phyloP scores from a whole-genome alignment of 208 protist genomes.

The Zelonia costaricensis region DNA sequence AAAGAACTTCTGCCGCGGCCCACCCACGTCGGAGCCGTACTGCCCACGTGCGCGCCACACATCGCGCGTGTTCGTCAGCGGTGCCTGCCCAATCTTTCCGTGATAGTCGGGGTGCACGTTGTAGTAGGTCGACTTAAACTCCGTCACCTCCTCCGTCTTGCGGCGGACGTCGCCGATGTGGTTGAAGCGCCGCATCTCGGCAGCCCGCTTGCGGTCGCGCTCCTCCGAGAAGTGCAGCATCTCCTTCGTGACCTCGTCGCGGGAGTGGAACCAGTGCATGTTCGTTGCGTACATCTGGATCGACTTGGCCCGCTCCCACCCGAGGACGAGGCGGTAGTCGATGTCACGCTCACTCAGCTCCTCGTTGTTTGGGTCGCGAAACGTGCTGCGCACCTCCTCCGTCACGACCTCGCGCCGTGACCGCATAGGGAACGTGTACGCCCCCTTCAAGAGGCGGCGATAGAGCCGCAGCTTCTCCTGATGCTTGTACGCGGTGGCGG shows the following conservation, averaged over 20 bases:
- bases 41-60: conserved; percentile 86
- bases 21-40: conserved; percentile 86
- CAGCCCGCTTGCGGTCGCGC: conserved; percentile 53
- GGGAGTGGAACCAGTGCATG: conserved; percentile 92
- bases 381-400: conserved; percentile 75
- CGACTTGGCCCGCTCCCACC: conserved; percentile 72
- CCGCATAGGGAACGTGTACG: conserved; percentile 68
- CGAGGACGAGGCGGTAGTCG: conserved; percentile 82
- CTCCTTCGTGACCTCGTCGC: conserved; percentile 84
- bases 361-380: conserved; percentile 65
- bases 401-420: conserved; percentile 82
- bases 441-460: conserved; percentile 70
- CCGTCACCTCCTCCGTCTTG: conserved; percentile 78
- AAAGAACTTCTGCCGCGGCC: conserved; percentile 87
- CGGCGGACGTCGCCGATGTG: conserved; percentile 40
- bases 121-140: conserved; percentile 88
- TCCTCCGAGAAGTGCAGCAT: conserved; percentile 83
- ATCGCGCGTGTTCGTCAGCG: conserved; percentile 74
- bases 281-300: conserved; percentile 85
- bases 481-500: conserved; percentile 44
- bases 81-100: conserved; percentile 69
- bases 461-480: conserved; percentile 78
- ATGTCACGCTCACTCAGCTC: conserved; percentile 56
- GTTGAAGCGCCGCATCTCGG: conserved; percentile 62
- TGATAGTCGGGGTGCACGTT: conserved; percentile 89